Percentiles rank a stretch among this genome's conserved stretches.
Evolutionary conservation across 306 rosid species (phyloP).

Genomic region (Casuarina glauca): DNA sequence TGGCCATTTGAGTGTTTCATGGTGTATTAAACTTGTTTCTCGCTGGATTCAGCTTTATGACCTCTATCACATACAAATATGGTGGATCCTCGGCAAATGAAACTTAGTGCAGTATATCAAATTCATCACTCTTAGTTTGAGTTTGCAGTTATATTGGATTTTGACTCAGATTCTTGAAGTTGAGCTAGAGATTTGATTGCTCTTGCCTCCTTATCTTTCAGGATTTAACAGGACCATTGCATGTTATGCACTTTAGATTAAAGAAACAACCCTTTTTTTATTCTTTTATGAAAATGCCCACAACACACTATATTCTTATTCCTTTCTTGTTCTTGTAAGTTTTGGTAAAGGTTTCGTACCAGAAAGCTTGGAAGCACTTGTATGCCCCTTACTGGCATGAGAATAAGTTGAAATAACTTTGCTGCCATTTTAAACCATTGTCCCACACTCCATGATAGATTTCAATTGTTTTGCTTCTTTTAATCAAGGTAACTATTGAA

Average conservation of each 20-base stretch:
- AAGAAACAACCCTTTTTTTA: no score
- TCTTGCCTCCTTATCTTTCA: no score
- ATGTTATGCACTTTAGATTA: no score
- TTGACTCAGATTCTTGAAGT: no score
- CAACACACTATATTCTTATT: not conserved
- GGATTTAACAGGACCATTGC: no score
- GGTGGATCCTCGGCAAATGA: not conserved
- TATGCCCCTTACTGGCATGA: not conserved
- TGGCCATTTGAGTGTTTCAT: not conserved
- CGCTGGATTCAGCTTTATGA: not conserved
- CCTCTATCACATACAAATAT: not conserved
- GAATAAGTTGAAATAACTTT: not conserved
- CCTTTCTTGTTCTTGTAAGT: not conserved
- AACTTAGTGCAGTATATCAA: not conserved
- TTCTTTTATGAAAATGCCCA: no score
- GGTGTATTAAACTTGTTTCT: not conserved
- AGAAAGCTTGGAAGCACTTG: not conserved
- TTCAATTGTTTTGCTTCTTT: not conserved
- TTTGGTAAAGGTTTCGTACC: not conserved
- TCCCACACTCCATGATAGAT: not conserved
- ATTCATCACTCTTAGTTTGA: no score
- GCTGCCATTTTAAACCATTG: not conserved
- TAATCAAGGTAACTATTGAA: not conserved
- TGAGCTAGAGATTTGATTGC: no score
- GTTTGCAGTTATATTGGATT: no score